Evolutionary conservation across 2,329 filamentous ascomycete species (phyloP), one percentile per base, ranked within the genome.

Genomic region (Aspergillus sp.): DNA sequence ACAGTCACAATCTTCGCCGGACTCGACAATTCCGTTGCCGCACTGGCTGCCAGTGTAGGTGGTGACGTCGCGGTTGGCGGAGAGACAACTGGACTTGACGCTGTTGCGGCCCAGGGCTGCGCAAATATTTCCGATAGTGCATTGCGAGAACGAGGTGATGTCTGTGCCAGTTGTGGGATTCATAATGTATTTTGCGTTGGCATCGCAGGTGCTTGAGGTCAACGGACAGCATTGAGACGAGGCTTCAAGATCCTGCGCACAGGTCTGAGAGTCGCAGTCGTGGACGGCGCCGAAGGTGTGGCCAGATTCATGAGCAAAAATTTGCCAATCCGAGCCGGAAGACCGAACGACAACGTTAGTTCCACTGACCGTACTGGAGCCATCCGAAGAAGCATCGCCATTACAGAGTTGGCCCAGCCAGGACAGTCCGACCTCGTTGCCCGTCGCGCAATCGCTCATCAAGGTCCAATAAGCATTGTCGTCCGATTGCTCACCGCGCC

Each of bases 241-340:
- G 57, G 78, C 81, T 65, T 88, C 83, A 1, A 86, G 85, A 19
- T 85, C 82, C 61, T 91, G 83, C 6, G 71, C 69, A 73, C 94
- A 98, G 2, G 89, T 84, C n/a, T 76, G 63, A 0, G 80, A 73
- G 2, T 87, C 90, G 76, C 95, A 99, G 77, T 99, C 95, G 76
- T 99, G 95, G 9, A 97, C 92, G 5, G 94, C 95, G 49, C 94
- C 94, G 75, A 97, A 98, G 0, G 92, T 98, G 75, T 98, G 94
- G 1, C 93, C 94, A 3, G 89, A 89, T 77, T 98, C 94, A 74
- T 98, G 94, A 30, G 94, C 94, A 76, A 98, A 91, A 60, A 98
- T 90, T 74, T 97, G 92, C 94, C 94, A 98, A 73, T 97, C 93
- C 3, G 87, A 92, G 1, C 87, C 89, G 21, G 85, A 83, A 0